These are phyloP conservation scores for Penicillium verhagenii DNA, from an alignment of 495 filamentous ascomycete species.

Conservation along the genomic window DNA sequence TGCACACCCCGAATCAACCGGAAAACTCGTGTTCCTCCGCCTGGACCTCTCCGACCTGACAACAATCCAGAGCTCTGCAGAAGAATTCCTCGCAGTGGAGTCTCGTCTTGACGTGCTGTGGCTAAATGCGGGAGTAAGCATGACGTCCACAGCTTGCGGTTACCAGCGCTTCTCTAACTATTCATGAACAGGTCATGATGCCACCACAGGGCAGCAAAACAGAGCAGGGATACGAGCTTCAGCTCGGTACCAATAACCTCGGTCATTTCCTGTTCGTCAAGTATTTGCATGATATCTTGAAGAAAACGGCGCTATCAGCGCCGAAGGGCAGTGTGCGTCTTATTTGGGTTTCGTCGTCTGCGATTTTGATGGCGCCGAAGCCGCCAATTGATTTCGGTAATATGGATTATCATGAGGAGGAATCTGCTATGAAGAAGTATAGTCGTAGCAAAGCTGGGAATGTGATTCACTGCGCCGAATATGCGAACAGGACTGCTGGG, in stretches of 20 bases:
- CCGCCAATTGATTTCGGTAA: not conserved
- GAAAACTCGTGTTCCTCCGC: slow-evolving; percentile 40
- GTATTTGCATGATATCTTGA: not conserved
- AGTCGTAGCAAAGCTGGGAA: slow-evolving; percentile 1
- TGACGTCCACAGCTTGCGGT: no score
- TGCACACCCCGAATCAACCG: slow-evolving; percentile 8
- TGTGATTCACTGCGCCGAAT: not conserved
- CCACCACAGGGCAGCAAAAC: not conserved
- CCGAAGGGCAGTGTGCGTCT: not conserved
- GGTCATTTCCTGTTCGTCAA: slow-evolving; percentile 4
- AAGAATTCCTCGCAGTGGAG: slow-evolving; percentile 39
- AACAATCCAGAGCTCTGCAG: slow-evolving; percentile 47
- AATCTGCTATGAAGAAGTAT: not conserved
- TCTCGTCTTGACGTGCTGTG: slow-evolving; percentile 50
- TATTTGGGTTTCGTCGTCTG: not conserved
- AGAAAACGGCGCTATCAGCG: not conserved
- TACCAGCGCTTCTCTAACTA: not conserved
- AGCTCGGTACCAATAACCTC: slow-evolving; percentile 2
- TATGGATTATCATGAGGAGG: not conserved
- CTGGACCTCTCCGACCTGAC: slow-evolving; percentile 50
- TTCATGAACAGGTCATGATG: not conserved
- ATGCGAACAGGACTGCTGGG: not conserved
- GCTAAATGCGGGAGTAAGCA: slow-evolving; percentile 56
- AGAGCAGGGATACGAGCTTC: slow-evolving; percentile 1
- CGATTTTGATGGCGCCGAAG: not conserved